phyloP scores from a whole-genome alignment of 176 grass and related monocot genomes.

The Tillandsia fasciculata region DNA sequence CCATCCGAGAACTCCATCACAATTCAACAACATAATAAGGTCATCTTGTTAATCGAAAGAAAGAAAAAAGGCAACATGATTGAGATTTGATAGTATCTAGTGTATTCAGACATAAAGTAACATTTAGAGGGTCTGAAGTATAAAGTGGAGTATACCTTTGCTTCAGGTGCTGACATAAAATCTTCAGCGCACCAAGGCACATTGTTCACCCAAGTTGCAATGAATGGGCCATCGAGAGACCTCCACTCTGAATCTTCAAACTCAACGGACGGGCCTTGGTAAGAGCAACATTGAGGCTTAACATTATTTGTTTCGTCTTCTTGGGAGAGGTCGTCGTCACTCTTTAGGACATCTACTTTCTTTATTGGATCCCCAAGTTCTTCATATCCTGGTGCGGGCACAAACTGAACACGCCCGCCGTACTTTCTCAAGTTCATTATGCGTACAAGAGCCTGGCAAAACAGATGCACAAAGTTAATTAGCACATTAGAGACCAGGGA shows the following conservation, averaged over 20 bases:
- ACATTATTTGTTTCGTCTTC: constrained; percentile 10
- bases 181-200: constrained; percentile 65
- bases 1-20: constrained; percentile 82
- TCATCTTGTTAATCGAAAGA: background rate
- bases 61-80: background rate
- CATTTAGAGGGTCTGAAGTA: no score
- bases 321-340: constrained; percentile 10
- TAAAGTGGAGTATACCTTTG: constrained; percentile 32
- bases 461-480: background rate
- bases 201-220: constrained; percentile 76
- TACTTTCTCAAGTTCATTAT: constrained; percentile 60
- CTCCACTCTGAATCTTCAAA: constrained; percentile 54
- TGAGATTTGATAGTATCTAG: background rate
- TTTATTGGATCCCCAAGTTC: constrained; percentile 43
- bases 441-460: constrained; percentile 56
- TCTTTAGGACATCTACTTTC: constrained; percentile 20
- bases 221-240: constrained; percentile 71
- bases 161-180: constrained; percentile 71
- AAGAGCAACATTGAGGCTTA: constrained; percentile 29
- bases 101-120: no score
- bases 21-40: constrained; percentile 6
- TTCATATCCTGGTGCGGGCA: constrained; percentile 82
- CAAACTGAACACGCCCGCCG: constrained; percentile 52
- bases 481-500: background rate
- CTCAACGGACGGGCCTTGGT: constrained; percentile 38